Percentiles rank a stretch among this genome's conserved stretches.
Conservation (phyloP, 2,329 filamentous ascomycete species). For the Tolypocladium sp. region DNA sequence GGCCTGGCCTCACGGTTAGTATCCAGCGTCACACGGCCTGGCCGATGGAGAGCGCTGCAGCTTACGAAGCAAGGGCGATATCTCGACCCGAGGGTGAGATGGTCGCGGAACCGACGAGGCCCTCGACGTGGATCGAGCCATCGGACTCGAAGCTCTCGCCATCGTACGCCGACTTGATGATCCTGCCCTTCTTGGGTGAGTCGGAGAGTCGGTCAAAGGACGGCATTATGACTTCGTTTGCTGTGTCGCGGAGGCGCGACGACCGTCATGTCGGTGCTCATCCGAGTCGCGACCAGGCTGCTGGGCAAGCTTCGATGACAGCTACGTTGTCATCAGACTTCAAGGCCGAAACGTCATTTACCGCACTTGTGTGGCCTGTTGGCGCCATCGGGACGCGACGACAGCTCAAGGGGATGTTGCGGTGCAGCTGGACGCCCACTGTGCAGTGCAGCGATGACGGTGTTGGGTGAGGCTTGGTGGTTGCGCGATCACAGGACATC, state of each 20-base stretch:
- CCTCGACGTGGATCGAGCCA: conserved; percentile 73
- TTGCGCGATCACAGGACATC: background rate
- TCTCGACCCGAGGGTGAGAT: conserved; percentile 89
- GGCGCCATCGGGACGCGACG: background rate
- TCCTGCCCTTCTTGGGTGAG: conserved; percentile 45
- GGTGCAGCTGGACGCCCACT: background rate
- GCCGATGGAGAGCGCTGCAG: conserved; percentile 4
- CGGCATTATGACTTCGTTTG: conserved; percentile 28
- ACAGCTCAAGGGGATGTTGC: background rate
- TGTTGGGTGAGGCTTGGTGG: background rate
- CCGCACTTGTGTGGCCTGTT: background rate
- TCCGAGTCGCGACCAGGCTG: background rate
- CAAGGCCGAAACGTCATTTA: background rate
- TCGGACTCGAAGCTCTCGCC: conserved; percentile 83
- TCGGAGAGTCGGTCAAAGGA: conserved; percentile 35
- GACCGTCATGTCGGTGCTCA: background rate
- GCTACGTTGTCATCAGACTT: background rate
- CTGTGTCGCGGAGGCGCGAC: background rate
- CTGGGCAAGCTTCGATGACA: background rate
- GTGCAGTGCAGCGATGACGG: background rate
- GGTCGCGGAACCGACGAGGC: conserved; percentile 77
- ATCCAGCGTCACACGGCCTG: background rate
- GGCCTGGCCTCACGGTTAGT: conserved; percentile 37
- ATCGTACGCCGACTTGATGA: conserved; percentile 63
- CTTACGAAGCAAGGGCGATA: conserved; percentile 74